Evolutionary conservation across 164 flowering plant genomes (phyloP).

Genomic region (Houttuynia cordata): DNA sequence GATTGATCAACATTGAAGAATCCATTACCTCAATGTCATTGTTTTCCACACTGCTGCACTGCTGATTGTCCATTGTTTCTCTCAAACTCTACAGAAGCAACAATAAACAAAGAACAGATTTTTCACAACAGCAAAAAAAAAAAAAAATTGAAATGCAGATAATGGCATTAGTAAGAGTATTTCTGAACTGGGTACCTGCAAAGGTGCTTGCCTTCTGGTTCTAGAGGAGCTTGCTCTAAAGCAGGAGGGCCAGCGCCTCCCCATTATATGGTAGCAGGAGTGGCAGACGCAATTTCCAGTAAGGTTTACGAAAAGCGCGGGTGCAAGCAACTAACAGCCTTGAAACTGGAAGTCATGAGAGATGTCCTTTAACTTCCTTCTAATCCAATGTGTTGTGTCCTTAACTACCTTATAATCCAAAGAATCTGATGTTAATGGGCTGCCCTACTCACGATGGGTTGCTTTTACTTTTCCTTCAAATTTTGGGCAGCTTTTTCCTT

Average conservation of each 20-base stretch:
- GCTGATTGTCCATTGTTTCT: conserved; percentile 8
- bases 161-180: no score
- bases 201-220: conserved; percentile 6
- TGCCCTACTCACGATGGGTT: not conserved
- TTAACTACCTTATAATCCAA: conserved; percentile 2
- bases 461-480: conserved; percentile 15
- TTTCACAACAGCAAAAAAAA: not conserved
- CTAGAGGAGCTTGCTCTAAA: conserved; percentile 18
- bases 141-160: not conserved
- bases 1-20: not conserved
- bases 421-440: not conserved
- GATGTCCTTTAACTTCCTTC: not conserved
- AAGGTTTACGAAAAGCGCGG: conserved; percentile 38
- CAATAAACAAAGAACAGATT: not conserved
- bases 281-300: conserved; percentile 14
- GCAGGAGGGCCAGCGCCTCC: conserved; percentile 23
- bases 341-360: not conserved
- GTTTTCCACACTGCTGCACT: conserved; percentile 9
- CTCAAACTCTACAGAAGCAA: conserved; percentile 18
- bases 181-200: conserved; percentile 17
- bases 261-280: conserved; percentile 23
- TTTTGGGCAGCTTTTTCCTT: conserved; percentile 4
- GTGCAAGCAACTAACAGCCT: conserved; percentile 14
- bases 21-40: conserved; percentile 13
- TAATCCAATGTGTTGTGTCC: conserved; percentile 1